phyloP scores from a whole-genome alignment of 371 early-diverging fungal genomes.

The Mucor mucedo region DNA sequence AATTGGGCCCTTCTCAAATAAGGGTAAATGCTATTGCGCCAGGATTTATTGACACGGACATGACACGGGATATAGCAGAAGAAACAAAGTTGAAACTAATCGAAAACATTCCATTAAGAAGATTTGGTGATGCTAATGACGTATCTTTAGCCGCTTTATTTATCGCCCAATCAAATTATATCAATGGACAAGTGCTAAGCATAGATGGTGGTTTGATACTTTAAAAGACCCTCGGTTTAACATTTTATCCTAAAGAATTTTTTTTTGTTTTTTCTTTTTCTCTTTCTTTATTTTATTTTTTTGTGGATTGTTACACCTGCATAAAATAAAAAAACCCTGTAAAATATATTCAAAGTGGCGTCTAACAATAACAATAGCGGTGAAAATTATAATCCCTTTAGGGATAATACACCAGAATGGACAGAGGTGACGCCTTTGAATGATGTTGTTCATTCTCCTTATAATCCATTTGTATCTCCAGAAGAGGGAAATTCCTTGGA shows the following conservation, averaged over 20 bases:
- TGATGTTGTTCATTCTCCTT: conserved; percentile 18
- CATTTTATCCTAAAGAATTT: neutral
- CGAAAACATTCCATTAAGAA: conserved; percentile 56
- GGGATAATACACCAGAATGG: conserved; percentile 18
- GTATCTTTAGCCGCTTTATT: conserved; percentile 72
- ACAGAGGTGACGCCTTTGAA: conserved; percentile 5
- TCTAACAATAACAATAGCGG: conserved; percentile 14
- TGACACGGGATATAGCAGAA: conserved; percentile 65
- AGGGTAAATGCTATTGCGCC: conserved; percentile 87
- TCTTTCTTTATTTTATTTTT: conserved; percentile 6
- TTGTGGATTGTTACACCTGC: conserved; percentile 23
- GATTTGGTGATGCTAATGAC: conserved; percentile 67
- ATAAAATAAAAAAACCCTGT: conserved; percentile 1
- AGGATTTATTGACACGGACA: conserved; percentile 88
- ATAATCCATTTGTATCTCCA: conserved; percentile 23
- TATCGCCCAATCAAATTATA: conserved; percentile 67
- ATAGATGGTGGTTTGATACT: conserved; percentile 74
- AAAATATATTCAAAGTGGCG: conserved; percentile 21
- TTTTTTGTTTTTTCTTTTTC: conserved; percentile 4
- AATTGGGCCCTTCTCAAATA: conserved; percentile 75
- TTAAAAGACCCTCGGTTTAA: conserved; percentile 16
- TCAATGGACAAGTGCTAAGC: conserved; percentile 77
- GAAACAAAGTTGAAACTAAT: conserved; percentile 44
- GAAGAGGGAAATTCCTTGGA: neutral
- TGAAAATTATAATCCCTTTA: conserved; percentile 26